Evolutionary conservation across 2,329 filamentous ascomycete species (phyloP).

Genomic region (Xylariaceae sp.): DNA sequence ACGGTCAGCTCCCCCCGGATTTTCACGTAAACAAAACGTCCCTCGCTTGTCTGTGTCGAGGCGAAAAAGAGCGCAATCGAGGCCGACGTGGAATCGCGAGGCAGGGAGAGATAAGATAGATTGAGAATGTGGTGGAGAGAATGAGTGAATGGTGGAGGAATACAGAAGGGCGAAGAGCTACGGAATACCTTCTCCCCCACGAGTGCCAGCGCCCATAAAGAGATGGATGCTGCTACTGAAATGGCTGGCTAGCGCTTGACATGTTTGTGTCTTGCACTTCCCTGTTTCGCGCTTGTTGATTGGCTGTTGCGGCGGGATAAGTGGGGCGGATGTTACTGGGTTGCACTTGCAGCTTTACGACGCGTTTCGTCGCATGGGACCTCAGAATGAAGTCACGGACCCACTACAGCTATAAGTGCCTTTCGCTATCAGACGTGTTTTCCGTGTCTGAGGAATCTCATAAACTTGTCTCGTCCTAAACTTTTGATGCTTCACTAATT

Average conservation of each 20-base stretch:
- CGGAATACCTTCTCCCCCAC: too few relatives aligned
- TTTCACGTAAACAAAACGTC: too few relatives aligned
- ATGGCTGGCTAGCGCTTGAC: constrained; percentile 7
- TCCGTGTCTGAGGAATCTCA: background rate
- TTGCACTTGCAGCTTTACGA: constrained; percentile 6
- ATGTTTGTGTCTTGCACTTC: background rate
- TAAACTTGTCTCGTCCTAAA: background rate
- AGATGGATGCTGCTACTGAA: constrained; percentile 6
- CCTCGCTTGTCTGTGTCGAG: background rate
- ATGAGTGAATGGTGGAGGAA: background rate
- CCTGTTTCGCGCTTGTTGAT: constrained; percentile 20
- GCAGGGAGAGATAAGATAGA: background rate
- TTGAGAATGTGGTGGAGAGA: background rate
- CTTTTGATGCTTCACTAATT: too few relatives aligned
- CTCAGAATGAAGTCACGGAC: background rate
- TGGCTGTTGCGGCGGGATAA: constrained; percentile 8
- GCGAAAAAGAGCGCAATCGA: background rate
- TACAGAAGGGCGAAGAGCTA: too few relatives aligned
- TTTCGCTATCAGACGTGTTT: background rate
- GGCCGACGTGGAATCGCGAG: background rate
- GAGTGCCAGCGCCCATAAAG: too few relatives aligned
- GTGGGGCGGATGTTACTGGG: constrained; percentile 12
- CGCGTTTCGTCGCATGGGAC: constrained; percentile 16
- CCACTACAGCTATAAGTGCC: background rate
- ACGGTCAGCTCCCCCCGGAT: background rate